These are phyloP conservation scores for Kuraishia borneana DNA, from an alignment of 805 yeast genomes.

Conservation along the genomic window DNA sequence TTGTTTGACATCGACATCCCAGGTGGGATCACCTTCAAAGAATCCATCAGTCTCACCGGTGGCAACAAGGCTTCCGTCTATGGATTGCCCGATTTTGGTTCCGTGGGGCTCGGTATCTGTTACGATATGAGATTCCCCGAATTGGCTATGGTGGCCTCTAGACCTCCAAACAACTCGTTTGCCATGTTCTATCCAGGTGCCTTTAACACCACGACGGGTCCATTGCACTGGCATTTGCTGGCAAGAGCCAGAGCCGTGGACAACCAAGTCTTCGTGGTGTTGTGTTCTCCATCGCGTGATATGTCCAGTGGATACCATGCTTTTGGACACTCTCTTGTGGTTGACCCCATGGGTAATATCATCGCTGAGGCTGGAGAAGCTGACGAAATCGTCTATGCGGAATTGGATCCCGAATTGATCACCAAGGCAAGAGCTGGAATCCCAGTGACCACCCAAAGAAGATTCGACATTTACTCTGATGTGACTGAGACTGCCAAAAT, in stretches of 20 bases:
- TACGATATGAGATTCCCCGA: slow-evolving; percentile 79
- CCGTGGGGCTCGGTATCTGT: slow-evolving; percentile 78
- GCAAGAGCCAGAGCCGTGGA: slow-evolving; percentile 70
- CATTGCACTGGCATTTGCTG: slow-evolving; percentile 70
- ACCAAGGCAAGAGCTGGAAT: slow-evolving; percentile 50
- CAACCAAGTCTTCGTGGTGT: slow-evolving; percentile 58
- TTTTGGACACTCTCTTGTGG: slow-evolving; percentile 57
- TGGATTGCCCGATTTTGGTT: slow-evolving; percentile 51
- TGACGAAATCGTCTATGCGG: slow-evolving; percentile 69
- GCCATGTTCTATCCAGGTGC: slow-evolving; percentile 81
- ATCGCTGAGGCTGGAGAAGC: slow-evolving; percentile 67
- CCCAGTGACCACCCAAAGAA: slow-evolving; percentile 60
- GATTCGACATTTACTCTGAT: slow-evolving; percentile 55
- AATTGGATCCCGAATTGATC: slow-evolving; percentile 51
- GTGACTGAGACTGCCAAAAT: slow-evolving; percentile 9
- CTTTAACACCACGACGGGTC: slow-evolving; percentile 77
- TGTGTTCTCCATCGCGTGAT: slow-evolving; percentile 87
- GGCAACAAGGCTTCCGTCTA: slow-evolving; percentile 79
- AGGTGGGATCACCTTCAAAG: slow-evolving; percentile 80
- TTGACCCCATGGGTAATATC: slow-evolving; percentile 50
- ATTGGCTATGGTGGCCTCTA: slow-evolving; percentile 56
- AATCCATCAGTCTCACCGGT: slow-evolving; percentile 61
- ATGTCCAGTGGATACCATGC: slow-evolving; percentile 47
- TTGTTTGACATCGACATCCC: slow-evolving; percentile 90
- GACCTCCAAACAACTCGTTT: slow-evolving; percentile 42